Evolutionary conservation across 2,329 filamentous ascomycete genomes (phyloP), one percentile per base, ranked within the genome.

Genomic region (Calonectria fujianensis): DNA sequence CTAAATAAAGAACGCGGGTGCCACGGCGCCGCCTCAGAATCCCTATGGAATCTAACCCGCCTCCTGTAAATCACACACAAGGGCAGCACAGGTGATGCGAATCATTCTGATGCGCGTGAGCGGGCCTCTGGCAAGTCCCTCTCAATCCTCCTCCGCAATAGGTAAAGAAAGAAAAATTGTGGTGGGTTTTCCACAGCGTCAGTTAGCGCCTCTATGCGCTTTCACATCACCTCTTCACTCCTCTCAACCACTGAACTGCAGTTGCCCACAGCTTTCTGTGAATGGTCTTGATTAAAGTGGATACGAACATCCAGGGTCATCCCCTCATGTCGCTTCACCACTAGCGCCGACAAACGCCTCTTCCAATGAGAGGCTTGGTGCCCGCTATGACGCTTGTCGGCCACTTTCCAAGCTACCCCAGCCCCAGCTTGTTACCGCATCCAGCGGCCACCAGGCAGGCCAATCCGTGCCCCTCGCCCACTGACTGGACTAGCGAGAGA

Each of bases 261-360:
- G 18, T 66, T 31, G 51, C 68, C 54, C 50, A 32, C 73, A 63
- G 70, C 63, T 72, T 54, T 66, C 76, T 75, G 70, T 73, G 68
- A 74, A 74, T 74, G 74, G 74, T 74, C 76, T 78, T 74, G 51
- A 76, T 77, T 65, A 74, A 67, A 75, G 74, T 79, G 79, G 75
- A 41, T 32, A 75, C 64, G 59, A 50, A 32, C n/a, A 63, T 57
- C 72, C 70, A 80, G 70, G 79, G 76, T 69, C 32, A 70, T 67
- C 32, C 71, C 50, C 50, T 63, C 71, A 64, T 68, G 52, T 63
- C 52, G 48, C 65, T 68, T 70, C 50, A 50, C 50, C 74, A 72
- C 61, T 74, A 74, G 75, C 73, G 57, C 35, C 64, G 63, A 64
- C 32, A 72, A 51, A 70, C 50, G 27, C 27, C 45, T 73, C 69